Base-by-base conservation (phyloP, 345 rosid species). In the Toxicodendron radicans region DNA sequence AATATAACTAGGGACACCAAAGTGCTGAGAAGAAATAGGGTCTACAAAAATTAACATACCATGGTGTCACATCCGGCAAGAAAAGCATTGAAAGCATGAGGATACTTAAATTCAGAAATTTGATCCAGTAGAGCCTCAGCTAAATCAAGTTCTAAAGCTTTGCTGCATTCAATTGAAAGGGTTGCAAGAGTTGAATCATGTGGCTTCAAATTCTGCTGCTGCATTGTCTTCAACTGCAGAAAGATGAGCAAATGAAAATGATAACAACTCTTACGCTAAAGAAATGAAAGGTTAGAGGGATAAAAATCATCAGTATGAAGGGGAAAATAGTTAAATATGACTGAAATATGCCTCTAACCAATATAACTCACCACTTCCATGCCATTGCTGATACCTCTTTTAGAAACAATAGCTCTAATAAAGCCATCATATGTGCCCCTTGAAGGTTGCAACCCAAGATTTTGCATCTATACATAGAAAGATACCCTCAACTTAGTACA, bases 51-150 rank as follows among this genome's bases (percentile, higher is more conserved):
- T 59, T 66, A 70, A 78, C 92, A 79, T 85, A 92, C 97, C 96
- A 74, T 58, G 70, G 76, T 60, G 78, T 84, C 82, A 76, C 90
- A 92, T 38, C 93, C 97, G 57, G 78, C 79, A 67, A 95, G 90
- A 81, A 92, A 85, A 54, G 79, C 83, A 84, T 88, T 92, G 66
- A 70, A 85, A 67, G 92, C 91, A 83, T 70, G 72, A 12, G 92
- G 82, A 75, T 79, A 41, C 33, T 72, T 72, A 74, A 76, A 81
- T 62, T 73, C 73, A 41, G 90, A 84, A 74, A 92, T 76, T 78
- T 84, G 87, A 79, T 85, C 81, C 84, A 93, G 78, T 18, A 95
- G 82, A 73, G 70, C 73, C 82, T 95, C 98, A 64, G 98, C 97
- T 63, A 87, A 79, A 84, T 95, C 94, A 68, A 91, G 87, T 76